phyloP scores from a whole-genome alignment of 495 filamentous ascomycete species.

The Xylaria acuta region DNA sequence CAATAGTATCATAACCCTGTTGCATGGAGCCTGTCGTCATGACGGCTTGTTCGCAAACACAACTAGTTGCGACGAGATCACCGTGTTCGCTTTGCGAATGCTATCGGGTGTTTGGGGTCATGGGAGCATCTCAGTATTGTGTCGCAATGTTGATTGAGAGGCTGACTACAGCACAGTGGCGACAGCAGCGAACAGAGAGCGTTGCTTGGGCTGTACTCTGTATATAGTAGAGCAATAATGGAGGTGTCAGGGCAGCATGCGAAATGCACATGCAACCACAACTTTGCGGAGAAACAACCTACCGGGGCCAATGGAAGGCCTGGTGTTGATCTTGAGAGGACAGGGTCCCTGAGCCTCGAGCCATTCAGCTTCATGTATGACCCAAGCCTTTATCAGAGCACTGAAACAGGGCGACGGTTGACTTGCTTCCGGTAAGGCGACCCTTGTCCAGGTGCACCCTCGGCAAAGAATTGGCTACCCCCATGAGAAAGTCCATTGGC shows the following conservation, averaged over 20 bases:
- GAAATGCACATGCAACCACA: slow-evolving; percentile 9
- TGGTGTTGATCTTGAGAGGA: neutral
- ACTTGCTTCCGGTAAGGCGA: slow-evolving; percentile 26
- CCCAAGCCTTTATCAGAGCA: slow-evolving; percentile 10
- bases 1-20: slow-evolving; percentile 24
- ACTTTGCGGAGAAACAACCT: slow-evolving; percentile 24
- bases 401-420: slow-evolving; percentile 27
- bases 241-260: slow-evolving; percentile 15
- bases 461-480: neutral
- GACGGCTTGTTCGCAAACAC: slow-evolving; percentile 3
- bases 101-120: slow-evolving; percentile 14
- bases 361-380: slow-evolving; percentile 24
- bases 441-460: slow-evolving; percentile 13
- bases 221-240: neutral
- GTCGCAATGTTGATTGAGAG: neutral
- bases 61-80: slow-evolving; percentile 5
- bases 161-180: slow-evolving; percentile 1
- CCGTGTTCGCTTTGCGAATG: slow-evolving; percentile 24
- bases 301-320: slow-evolving; percentile 5
- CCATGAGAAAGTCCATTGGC: slow-evolving; percentile 12
- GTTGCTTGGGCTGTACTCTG: neutral
- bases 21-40: neutral
- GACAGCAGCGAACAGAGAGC: slow-evolving; percentile 2
- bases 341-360: slow-evolving; percentile 16
- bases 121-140: slow-evolving; percentile 1